Conservation (phyloP, 129 eudicot genomes). For the Saussurea involucrata region DNA sequence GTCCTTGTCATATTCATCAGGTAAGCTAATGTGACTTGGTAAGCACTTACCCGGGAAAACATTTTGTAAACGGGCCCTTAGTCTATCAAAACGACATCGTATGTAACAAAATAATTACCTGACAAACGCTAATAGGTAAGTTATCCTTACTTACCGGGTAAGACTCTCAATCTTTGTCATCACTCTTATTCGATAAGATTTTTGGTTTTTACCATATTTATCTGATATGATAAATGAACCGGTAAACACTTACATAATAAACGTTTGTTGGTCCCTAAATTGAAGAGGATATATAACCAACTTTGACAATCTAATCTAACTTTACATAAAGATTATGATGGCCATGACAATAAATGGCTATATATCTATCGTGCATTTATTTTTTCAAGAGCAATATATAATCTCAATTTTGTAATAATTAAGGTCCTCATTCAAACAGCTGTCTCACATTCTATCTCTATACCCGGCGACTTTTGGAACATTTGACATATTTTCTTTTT, state of each 20-base stretch:
- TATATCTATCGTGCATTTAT: not conserved
- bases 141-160: not conserved
- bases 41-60: no score
- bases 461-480: no score
- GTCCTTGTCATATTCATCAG: not conserved
- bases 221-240: no score
- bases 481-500: no score
- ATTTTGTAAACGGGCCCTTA: no score
- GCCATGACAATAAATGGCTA: not conserved
- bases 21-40: no score
- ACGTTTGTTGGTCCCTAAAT: not conserved
- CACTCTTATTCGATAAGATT: not conserved
- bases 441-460: no score
- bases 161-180: not conserved
- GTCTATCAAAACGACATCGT: no score
- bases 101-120: no score
- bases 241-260: not conserved
- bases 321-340: not conserved
- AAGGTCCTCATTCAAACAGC: not conserved
- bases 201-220: not conserved
- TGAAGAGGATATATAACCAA: not conserved
- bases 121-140: no score
- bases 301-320: not conserved
- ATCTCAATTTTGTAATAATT: not conserved
- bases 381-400: not conserved